Conservation (phyloP, 1,284 basidiomycete genomes). For the Gomphus sp. region DNA sequence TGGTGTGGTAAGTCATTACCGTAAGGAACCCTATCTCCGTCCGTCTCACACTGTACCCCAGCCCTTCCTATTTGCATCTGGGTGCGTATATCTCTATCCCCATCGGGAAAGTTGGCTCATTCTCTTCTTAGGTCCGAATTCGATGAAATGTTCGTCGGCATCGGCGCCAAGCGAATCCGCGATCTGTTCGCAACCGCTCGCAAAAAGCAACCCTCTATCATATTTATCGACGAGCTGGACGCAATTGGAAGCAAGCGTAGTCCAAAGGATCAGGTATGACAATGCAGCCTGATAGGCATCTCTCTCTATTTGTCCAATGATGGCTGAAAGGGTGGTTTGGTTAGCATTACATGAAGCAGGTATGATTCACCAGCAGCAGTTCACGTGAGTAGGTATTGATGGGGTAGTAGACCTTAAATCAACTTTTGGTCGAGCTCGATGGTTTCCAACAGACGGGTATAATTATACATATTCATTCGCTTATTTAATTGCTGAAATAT, state of each 20-base stretch:
- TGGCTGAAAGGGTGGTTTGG: neutral
- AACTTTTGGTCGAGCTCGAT: constrained; percentile 91
- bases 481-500: neutral
- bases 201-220: constrained; percentile 91
- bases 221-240: constrained; percentile 92
- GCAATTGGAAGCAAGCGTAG: constrained; percentile 91
- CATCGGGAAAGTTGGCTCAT: constrained; percentile 8
- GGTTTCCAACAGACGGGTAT: constrained; percentile 68
- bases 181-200: constrained; percentile 94
- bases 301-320: neutral
- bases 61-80: constrained; percentile 83
- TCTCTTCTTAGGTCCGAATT: constrained; percentile 72
- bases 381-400: neutral
- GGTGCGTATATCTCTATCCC: constrained; percentile 31
- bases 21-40: neutral
- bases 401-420: constrained; percentile 66
- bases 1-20: constrained; percentile 46
- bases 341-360: constrained; percentile 72
- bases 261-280: constrained; percentile 57
- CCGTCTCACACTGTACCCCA: constrained; percentile 8
- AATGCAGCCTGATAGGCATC: neutral
- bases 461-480: neutral
- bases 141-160: constrained; percentile 96
- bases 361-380: constrained; percentile 5
- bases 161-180: constrained; percentile 92